phyloP scores from a whole-genome alignment of 106 monocot genomes.

The Allium cepa region DNA sequence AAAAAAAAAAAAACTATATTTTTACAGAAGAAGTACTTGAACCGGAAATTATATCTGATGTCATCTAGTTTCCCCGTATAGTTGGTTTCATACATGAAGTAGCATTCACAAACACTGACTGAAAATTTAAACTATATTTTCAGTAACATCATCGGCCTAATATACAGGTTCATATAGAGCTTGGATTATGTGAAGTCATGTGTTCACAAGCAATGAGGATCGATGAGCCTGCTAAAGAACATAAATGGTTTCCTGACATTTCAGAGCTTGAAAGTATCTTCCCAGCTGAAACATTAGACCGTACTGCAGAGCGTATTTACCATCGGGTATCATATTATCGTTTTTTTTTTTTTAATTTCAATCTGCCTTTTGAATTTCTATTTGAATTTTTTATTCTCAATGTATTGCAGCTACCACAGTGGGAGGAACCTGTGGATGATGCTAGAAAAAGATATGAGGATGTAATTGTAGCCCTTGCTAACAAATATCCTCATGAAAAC shows the following conservation, averaged over 20 bases:
- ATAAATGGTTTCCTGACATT: conserved; percentile 58
- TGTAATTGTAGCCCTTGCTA: conserved; percentile 43
- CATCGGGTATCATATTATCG: conserved; percentile 22
- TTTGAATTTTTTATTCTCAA: not conserved
- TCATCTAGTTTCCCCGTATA: too few species aligned
- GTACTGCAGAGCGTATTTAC: conserved; percentile 36
- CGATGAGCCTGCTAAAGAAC: not conserved
- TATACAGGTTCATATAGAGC: conserved; percentile 75
- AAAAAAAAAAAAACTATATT: too few species aligned
- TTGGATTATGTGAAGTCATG: conserved; percentile 70
- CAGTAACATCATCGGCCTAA: not conserved
- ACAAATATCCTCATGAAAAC: conserved; percentile 55
- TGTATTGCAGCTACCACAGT: conserved; percentile 33
- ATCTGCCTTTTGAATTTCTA: not conserved
- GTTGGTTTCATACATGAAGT: too few species aligned
- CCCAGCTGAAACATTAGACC: conserved; percentile 57
- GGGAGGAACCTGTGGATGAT: conserved; percentile 28
- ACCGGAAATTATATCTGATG: too few species aligned
- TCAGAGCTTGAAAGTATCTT: conserved; percentile 58
- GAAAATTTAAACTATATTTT: too few species aligned
- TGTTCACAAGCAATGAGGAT: conserved; percentile 15
- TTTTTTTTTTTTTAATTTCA: not conserved
- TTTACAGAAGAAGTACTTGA: too few species aligned
- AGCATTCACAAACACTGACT: too few species aligned
- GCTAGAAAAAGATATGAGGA: conserved; percentile 42